Evolutionary conservation across 805 yeast species (phyloP).

Genomic region (Pichia sporocuriosa): DNA sequence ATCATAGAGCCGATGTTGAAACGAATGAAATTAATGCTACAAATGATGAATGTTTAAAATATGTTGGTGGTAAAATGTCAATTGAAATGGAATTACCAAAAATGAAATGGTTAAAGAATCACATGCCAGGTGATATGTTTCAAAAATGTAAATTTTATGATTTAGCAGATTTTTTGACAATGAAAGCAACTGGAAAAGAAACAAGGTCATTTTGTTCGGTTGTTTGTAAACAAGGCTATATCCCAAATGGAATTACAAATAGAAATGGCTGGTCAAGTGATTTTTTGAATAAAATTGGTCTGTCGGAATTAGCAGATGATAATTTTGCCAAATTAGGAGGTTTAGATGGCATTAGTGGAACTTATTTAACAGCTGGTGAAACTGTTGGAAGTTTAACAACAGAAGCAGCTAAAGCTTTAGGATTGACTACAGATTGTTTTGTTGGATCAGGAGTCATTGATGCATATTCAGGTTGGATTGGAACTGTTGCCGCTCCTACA

Average conservation of each 20-base stretch:
- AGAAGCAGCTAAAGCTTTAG: slow-evolving; percentile 72
- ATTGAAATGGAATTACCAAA: slow-evolving; percentile 98
- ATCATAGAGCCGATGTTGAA: slow-evolving; percentile 85
- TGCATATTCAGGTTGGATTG: slow-evolving; percentile 98
- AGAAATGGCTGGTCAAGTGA: slow-evolving; percentile 90
- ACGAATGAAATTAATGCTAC: slow-evolving; percentile 78
- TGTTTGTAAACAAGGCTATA: slow-evolving; percentile 92
- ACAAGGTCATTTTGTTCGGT: slow-evolving; percentile 85
- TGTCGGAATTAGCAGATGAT: slow-evolving; percentile 72
- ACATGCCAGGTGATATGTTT: slow-evolving; percentile 59
- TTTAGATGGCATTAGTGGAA: slow-evolving; percentile 63
- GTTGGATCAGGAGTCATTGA: slow-evolving; percentile 97
- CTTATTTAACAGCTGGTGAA: slow-evolving; percentile 82
- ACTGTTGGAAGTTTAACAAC: slow-evolving; percentile 66
- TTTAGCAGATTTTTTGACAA: slow-evolving; percentile 85
- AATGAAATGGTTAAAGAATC: slow-evolving; percentile 89
- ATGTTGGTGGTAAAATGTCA: slow-evolving; percentile 97
- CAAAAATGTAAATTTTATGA: slow-evolving; percentile 74
- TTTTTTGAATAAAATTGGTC: slow-evolving; percentile 59
- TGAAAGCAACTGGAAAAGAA: slow-evolving; percentile 81
- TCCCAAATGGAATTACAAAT: slow-evolving; percentile 87
- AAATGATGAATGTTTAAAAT: slow-evolving; percentile 70
- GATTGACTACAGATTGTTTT: slow-evolving; percentile 68
- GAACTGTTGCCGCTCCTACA: slow-evolving; percentile 90
- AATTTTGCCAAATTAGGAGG: slow-evolving; percentile 82